phyloP scores from a whole-genome alignment of 305 asterid species.

The Fraxinus sp. region DNA sequence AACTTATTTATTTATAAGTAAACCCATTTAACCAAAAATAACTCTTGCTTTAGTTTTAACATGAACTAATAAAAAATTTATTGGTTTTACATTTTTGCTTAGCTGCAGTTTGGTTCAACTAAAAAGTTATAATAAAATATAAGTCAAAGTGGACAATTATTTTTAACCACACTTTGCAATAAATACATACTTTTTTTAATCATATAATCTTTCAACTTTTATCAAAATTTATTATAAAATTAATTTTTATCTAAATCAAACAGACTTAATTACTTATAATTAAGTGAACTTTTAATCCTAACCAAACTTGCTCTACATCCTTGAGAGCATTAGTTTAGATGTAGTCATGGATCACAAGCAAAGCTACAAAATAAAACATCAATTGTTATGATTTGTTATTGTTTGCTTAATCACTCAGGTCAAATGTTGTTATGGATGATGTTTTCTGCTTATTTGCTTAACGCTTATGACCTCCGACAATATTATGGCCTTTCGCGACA shows the following conservation, averaged over 20 bases:
- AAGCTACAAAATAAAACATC: not conserved
- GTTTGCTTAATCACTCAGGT: constrained; percentile 29
- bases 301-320: not conserved
- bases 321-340: not conserved
- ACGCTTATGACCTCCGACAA: constrained; percentile 46
- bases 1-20: not conserved
- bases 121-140: too few relatives aligned
- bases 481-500: constrained; percentile 58
- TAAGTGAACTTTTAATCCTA: not conserved
- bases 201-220: too few relatives aligned
- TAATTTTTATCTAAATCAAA: too few relatives aligned
- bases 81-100: too few relatives aligned
- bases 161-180: too few relatives aligned
- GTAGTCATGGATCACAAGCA: not conserved
- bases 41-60: not conserved
- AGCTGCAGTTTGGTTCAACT: too few relatives aligned
- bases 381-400: not conserved
- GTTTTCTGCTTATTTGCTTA: constrained; percentile 61
- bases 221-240: too few relatives aligned
- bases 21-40: not conserved
- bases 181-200: too few relatives aligned
- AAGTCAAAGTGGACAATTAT: too few relatives aligned
- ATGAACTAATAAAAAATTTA: too few relatives aligned
- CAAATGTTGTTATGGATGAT: constrained; percentile 61
- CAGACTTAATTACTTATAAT: too few relatives aligned